Percentiles rank a stretch among this genome's conserved stretches.
Conservation (phyloP, 257 asterid genomes). For the Lycium ferocissimum region DNA sequence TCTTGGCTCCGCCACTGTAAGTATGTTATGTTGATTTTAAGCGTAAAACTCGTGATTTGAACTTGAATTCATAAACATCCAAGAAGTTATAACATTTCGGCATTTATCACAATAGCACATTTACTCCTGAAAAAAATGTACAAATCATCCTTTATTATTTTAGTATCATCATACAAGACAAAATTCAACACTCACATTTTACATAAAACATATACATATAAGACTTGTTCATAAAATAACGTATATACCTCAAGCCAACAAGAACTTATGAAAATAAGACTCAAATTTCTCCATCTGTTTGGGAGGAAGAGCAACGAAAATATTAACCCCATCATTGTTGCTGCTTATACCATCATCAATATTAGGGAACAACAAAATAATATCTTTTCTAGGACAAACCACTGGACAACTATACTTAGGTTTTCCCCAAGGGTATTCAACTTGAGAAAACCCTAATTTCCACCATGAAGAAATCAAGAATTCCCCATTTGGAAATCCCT, state of each 20-base stretch:
- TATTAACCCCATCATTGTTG: slow-evolving; percentile 59
- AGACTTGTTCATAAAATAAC: background rate
- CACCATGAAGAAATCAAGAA: slow-evolving; percentile 91
- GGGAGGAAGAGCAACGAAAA: slow-evolving; percentile 78
- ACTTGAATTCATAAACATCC: too few species aligned
- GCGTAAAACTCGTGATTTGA: too few species aligned
- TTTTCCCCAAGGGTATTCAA: slow-evolving; percentile 86
- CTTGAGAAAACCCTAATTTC: slow-evolving; percentile 80
- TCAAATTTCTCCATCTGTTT: slow-evolving; percentile 72
- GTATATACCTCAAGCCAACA: slow-evolving; percentile 32
- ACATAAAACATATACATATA: background rate
- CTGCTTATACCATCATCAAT: slow-evolving; percentile 45
- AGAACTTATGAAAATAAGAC: slow-evolving; percentile 46
- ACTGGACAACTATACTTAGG: slow-evolving; percentile 83
- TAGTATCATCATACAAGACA: too few species aligned
- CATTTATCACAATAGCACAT: too few species aligned
- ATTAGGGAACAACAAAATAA: slow-evolving; percentile 72
- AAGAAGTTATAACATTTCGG: too few species aligned
- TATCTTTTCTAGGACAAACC: slow-evolving; percentile 77
- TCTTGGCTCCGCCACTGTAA: too few species aligned
- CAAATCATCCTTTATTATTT: too few species aligned
- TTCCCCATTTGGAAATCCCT: slow-evolving; percentile 92
- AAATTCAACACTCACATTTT: too few species aligned
- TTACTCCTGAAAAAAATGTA: too few species aligned
- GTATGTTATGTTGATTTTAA: too few species aligned